Evolutionary conservation across 148 eudicot genomes (phyloP), one percentile per base, ranked within the genome.

Genomic region (Selenicereus undatus): DNA sequence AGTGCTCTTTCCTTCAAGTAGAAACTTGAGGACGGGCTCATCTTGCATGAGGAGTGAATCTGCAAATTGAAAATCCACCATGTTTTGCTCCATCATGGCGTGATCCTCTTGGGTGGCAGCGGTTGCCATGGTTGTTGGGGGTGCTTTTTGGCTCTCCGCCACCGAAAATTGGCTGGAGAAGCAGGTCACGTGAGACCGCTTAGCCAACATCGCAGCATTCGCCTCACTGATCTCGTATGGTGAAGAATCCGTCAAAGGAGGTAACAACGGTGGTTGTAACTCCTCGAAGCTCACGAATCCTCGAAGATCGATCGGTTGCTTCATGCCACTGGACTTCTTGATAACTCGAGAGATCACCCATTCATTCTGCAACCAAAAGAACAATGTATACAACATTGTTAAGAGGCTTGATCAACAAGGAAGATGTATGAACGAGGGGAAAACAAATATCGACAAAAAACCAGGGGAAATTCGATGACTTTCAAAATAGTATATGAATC

Each of bases 281-380:
- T 89, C 68, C 50, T 77, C 73, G 80, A 62, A 54, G 36, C 88
- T 51, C 54, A 50, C 65, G 5, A 52, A 36, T 11, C 66, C 45
- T 68, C 74, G 65, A 7, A 88, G 83, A 73, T 87, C 80, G 14
- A 48, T 12, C 17, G 82, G 74, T 60, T 86, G 90, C 84, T 90
- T 91, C 60, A 84, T 88, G 43, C 88, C 79, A 6, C 87, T 64
- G 60, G 58, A 84, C 89, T 95, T 95, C 75, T 90, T 84, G 75
- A 95, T 91, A 8, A 95, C 70, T 74, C 97, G 85, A 36, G 91
- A 87, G 4, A 95, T 86, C 72, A 90, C 98, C 97, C 98, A 95
- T 56, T 95, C 96, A 72, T 90, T 90, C 98, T 95, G 94, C 27
- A 24, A 83, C 74, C 56, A 70, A 56, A 35, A 74, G 48, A 73